These are phyloP conservation scores for Diaporthe citri DNA, from an alignment of 2,329 filamentous ascomycete genomes.

Conservation along the genomic window DNA sequence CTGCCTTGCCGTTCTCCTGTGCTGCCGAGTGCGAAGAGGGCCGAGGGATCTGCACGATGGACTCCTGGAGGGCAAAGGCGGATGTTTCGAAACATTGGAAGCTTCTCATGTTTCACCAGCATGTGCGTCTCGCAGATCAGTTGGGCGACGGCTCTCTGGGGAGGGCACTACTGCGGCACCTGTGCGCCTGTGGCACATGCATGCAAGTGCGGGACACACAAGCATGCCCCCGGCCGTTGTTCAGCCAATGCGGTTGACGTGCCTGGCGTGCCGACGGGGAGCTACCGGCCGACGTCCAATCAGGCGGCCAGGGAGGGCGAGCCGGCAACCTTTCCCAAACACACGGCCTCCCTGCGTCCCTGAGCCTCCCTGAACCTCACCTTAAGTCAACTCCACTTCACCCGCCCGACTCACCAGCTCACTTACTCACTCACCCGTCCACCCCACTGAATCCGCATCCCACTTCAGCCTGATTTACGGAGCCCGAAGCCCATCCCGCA, in stretches of 20 bases:
- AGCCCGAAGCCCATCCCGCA: background rate
- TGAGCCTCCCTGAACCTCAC: background rate
- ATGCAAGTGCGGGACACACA: conserved; percentile 4
- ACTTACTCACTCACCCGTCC: background rate
- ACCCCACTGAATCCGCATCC: background rate
- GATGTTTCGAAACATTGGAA: conserved; percentile 29
- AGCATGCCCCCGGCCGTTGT: background rate
- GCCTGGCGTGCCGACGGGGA: conserved; percentile 2
- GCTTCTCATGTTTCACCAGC: conserved; percentile 32
- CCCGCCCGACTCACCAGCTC: background rate
- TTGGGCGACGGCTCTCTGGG: background rate
- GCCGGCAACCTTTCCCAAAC: conserved; percentile 39
- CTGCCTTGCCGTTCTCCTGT: background rate
- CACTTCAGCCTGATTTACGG: conserved; percentile 23
- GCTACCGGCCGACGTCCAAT: background rate
- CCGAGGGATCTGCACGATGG: background rate
- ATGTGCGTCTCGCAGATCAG: conserved; percentile 15
- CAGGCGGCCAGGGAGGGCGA: conserved; percentile 8
- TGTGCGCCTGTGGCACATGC: background rate
- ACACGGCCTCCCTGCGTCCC: conserved; percentile 30
- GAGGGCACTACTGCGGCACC: background rate
- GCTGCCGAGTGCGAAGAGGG: background rate
- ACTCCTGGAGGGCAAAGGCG: background rate
- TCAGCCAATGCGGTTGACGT: background rate
- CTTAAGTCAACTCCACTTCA: background rate